Percentiles rank a stretch among this genome's conserved stretches.
phyloP scores from a whole-genome alignment of 257 asterid genomes.

The Plantago ovata region DNA sequence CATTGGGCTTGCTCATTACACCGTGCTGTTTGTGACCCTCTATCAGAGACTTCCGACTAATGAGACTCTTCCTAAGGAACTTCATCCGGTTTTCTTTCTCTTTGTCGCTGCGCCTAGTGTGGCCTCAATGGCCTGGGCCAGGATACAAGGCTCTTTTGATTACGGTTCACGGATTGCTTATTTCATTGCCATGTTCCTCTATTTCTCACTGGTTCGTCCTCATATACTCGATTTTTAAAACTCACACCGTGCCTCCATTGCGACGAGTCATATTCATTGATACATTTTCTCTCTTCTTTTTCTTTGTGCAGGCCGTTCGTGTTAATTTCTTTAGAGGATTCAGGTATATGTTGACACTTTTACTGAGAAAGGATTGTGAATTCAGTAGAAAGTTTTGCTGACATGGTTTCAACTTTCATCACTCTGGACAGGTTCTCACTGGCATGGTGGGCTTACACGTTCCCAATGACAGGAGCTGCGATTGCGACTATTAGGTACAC shows the following conservation, averaged over 20 bases:
- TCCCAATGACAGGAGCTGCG: slow-evolving; percentile 86
- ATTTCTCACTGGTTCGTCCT: slow-evolving; percentile 63
- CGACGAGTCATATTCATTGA: too few relatives aligned
- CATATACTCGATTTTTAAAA: not conserved
- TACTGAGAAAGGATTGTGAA: not conserved
- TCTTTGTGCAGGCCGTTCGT: slow-evolving; percentile 60
- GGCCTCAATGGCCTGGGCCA: slow-evolving; percentile 96
- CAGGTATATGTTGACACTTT: slow-evolving; percentile 32
- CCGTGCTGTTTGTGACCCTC: slow-evolving; percentile 75
- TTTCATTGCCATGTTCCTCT: slow-evolving; percentile 87
- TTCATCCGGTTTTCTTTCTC: slow-evolving; percentile 90
- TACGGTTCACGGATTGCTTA: slow-evolving; percentile 59
- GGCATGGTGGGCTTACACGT: slow-evolving; percentile 97
- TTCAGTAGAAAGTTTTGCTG: not conserved
- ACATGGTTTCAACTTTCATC: not conserved
- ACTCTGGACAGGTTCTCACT: slow-evolving; percentile 46
- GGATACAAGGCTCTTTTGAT: slow-evolving; percentile 68
- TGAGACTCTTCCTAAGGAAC: slow-evolving; percentile 84
- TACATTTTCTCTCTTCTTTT: not conserved
- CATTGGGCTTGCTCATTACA: slow-evolving; percentile 87
- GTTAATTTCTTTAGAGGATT: slow-evolving; percentile 83
- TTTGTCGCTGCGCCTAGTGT: slow-evolving; percentile 92
- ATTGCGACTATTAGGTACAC: slow-evolving; percentile 68
- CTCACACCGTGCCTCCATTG: not conserved
- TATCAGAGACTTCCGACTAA: slow-evolving; percentile 94